Percentiles rank a stretch among this genome's conserved stretches.
Conservation (phyloP, 371 early-diverging fungal genomes). For the Coemansia sp. region DNA sequence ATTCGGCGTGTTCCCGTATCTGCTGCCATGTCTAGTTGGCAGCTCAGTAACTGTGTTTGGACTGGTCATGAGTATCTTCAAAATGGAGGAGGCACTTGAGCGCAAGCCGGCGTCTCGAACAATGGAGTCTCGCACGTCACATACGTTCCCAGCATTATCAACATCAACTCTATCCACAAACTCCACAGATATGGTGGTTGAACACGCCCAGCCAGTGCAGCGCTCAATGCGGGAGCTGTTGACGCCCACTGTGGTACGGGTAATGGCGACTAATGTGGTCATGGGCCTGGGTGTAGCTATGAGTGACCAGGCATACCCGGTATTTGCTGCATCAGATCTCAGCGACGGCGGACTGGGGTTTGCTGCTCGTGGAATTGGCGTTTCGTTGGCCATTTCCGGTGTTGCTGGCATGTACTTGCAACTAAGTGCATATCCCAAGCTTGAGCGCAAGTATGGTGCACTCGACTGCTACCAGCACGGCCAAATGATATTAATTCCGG, state of each 20-base stretch:
- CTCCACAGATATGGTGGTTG: slow-evolving; percentile 15
- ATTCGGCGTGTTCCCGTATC: slow-evolving; percentile 71
- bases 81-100: slow-evolving; percentile 70
- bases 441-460: slow-evolving; percentile 55
- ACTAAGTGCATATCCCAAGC: slow-evolving; percentile 57
- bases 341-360: slow-evolving; percentile 64
- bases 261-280: slow-evolving; percentile 36
- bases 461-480: slow-evolving; percentile 56
- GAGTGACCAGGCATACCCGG: slow-evolving; percentile 70
- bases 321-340: slow-evolving; percentile 57
- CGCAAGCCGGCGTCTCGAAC: slow-evolving; percentile 11
- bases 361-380: slow-evolving; percentile 58
- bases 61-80: slow-evolving; percentile 63
- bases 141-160: not conserved
- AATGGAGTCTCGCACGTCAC: not conserved
- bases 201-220: slow-evolving; percentile 5
- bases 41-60: slow-evolving; percentile 63
- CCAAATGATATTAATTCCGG: slow-evolving; percentile 49
- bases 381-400: slow-evolving; percentile 59
- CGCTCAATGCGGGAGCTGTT: slow-evolving; percentile 18
- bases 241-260: slow-evolving; percentile 23
- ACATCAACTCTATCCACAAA: slow-evolving; percentile 9
- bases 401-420: slow-evolving; percentile 58
- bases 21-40: slow-evolving; percentile 79
- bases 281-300: slow-evolving; percentile 68